These are phyloP conservation scores for Pichia terricola DNA, from an alignment of 1,139 yeast species.

Conservation along the genomic window DNA sequence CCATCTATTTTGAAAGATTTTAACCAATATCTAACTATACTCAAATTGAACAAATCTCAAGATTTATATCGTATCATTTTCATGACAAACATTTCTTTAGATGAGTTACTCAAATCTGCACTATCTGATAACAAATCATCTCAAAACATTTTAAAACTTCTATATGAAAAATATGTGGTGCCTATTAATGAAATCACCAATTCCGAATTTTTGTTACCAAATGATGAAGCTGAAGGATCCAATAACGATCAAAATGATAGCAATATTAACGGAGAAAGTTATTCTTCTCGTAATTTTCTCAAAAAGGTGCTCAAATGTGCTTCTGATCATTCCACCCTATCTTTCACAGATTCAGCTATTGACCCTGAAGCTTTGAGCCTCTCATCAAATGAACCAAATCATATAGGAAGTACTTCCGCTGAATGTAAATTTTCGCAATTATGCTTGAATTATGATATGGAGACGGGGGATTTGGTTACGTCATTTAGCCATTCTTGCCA, in stretches of 20 bases:
- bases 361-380: constrained; percentile 23
- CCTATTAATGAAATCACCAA: constrained; percentile 22
- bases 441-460: constrained; percentile 20
- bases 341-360: constrained; percentile 16
- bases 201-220: constrained; percentile 19
- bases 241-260: background rate
- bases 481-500: constrained; percentile 24
- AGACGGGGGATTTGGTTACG: constrained; percentile 20
- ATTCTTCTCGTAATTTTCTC: constrained; percentile 3
- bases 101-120: constrained; percentile 16
- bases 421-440: constrained; percentile 23
- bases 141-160: constrained; percentile 14
- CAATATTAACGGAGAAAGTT: background rate
- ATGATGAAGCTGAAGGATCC: constrained; percentile 1
- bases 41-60: constrained; percentile 17
- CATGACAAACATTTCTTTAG: constrained; percentile 14
- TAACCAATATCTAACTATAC: constrained; percentile 17
- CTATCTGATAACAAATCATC: constrained; percentile 16
- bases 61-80: constrained; percentile 20
- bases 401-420: constrained; percentile 1
- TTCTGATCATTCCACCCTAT: constrained; percentile 16
- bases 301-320: constrained; percentile 21
- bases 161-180: constrained; percentile 21
- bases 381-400: constrained; percentile 10
- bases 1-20: constrained; percentile 19